phyloP scores from a whole-genome alignment of 108 stramenopile species.

The Cyclotella choctawhatcheeana region DNA sequence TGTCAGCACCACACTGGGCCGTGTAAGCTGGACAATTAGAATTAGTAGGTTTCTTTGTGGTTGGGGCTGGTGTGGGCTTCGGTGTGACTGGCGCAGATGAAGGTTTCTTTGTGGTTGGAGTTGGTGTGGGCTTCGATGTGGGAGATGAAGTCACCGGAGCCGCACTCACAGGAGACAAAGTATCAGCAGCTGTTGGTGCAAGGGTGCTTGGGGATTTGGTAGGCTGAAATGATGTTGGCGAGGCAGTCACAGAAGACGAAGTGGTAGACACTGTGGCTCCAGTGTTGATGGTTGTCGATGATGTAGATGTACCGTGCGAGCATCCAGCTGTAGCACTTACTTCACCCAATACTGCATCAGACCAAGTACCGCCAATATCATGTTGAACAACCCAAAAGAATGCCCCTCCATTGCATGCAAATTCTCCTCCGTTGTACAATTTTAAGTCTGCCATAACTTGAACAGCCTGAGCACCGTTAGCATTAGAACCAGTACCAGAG shows the following conservation, averaged over 20 bases:
- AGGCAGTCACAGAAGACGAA: background rate
- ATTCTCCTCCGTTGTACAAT: conserved; percentile 27
- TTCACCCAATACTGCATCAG: background rate
- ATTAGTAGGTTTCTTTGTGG: background rate
- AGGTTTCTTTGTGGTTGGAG: no score
- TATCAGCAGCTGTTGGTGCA: background rate
- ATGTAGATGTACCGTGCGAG: background rate
- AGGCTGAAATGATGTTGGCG: no score
- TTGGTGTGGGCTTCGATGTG: no score
- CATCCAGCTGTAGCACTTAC: background rate
- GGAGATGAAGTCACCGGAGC: background rate
- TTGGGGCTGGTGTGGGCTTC: background rate
- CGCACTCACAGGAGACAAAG: background rate
- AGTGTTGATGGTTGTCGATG: background rate
- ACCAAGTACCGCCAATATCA: conserved; percentile 35
- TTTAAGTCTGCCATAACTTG: conserved; percentile 38
- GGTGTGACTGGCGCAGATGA: no score
- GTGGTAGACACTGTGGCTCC: background rate
- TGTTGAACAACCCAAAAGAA: conserved; percentile 63
- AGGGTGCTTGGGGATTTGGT: no score
- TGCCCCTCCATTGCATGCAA: conserved; percentile 59
- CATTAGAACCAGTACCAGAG: conserved; percentile 42
- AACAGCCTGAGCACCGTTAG: conserved; percentile 39
- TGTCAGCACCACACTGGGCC: background rate
- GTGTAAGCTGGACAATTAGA: background rate